A percentile compares a stretch with the other conserved stretches of the same genome.
Conservation (phyloP, 108 stramenopile species). For the Pseudonitzschia multistriata region DNA sequence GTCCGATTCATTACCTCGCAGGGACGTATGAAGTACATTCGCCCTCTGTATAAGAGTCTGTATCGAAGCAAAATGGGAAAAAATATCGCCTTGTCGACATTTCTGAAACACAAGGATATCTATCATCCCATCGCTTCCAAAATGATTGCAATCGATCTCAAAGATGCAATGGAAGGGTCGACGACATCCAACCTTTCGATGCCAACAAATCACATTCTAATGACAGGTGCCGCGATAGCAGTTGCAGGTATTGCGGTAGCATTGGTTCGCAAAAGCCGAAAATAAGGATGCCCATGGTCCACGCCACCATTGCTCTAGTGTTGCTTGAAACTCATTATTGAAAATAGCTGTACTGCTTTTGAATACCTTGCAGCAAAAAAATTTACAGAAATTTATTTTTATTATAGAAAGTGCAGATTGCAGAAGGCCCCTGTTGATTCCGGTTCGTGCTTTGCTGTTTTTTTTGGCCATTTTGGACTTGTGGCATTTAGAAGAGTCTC, state of each 20-base stretch:
- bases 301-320: no score
- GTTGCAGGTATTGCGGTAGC: neutral
- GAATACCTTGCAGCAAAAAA: no score
- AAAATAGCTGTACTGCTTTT: neutral
- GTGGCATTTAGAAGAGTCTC: no score
- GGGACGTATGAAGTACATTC: conserved; percentile 98
- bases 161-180: conserved; percentile 7
- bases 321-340: neutral
- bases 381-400: no score
- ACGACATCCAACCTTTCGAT: neutral
- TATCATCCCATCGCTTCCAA: conserved; percentile 96
- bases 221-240: neutral
- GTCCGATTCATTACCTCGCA: conserved; percentile 90
- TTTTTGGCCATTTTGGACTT: no score
- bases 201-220: neutral
- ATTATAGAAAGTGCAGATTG: no score
- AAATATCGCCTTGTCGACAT: conserved; percentile 71
- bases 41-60: conserved; percentile 90
- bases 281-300: neutral
- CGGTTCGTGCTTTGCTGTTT: no score
- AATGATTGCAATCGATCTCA: conserved; percentile 86
- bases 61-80: conserved; percentile 63
- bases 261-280: neutral
- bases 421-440: no score
- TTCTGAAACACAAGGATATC: conserved; percentile 75